These are phyloP conservation scores for Metroxylon sagu DNA, from an alignment of 176 grass and related monocot genomes.

Conservation along the genomic window DNA sequence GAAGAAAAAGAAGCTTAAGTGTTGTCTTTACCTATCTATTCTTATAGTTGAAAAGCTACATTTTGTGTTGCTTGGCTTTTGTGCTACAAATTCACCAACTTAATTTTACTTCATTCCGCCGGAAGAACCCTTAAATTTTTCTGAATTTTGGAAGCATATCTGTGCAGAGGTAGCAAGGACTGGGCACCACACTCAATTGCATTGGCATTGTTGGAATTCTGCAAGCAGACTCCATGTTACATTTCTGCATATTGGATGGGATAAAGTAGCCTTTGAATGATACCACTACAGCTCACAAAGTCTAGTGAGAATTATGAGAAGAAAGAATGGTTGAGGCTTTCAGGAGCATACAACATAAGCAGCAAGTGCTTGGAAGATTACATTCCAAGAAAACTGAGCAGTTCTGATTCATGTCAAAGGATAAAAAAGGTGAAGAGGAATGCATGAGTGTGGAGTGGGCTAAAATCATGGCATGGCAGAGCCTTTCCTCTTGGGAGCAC, in stretches of 20 bases:
- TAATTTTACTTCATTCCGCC: too few species aligned
- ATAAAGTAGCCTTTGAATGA: not conserved
- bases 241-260: not conserved
- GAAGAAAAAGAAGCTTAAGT: too few species aligned
- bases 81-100: too few species aligned
- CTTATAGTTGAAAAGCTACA: too few species aligned
- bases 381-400: not conserved
- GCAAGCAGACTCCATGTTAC: not conserved
- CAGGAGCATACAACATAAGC: not conserved
- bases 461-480: not conserved
- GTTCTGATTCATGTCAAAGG: too few species aligned
- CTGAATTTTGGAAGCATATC: too few species aligned
- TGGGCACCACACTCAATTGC: not conserved
- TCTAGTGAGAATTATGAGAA: constrained; percentile 5
- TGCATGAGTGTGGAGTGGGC: not conserved
- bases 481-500: too few species aligned
- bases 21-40: too few species aligned
- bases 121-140: too few species aligned
- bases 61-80: too few species aligned
- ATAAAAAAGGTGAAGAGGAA: not conserved
- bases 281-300: not conserved
- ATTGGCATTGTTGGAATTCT: not conserved
- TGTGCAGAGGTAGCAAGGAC: too few species aligned
- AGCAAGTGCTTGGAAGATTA: constrained; percentile 10
- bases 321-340: not conserved